Percentiles rank a stretch among this genome's conserved stretches.
These are phyloP conservation scores for Bathelium albidoporum DNA, from an alignment of 495 filamentous ascomycete species.

Conservation along the genomic window DNA sequence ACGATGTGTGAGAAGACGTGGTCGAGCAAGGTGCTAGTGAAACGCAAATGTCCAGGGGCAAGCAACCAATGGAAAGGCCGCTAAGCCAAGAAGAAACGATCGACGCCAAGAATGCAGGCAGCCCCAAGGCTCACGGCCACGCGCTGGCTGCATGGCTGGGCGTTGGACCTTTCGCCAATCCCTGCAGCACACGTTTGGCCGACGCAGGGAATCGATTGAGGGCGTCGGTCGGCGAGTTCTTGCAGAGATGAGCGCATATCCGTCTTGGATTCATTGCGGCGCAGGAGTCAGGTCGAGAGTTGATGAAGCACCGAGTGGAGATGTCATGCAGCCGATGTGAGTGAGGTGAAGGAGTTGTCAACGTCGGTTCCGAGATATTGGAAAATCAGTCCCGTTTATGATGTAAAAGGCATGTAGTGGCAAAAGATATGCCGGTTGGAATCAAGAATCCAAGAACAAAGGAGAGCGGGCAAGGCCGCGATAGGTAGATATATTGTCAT, in stretches of 20 bases:
- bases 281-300: not conserved
- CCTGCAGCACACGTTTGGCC: not conserved
- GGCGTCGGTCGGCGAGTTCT: not conserved
- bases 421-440: not conserved
- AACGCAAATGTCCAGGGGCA: not conserved
- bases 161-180: not conserved
- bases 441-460: not conserved
- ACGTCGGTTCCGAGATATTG: not conserved
- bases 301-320: not conserved
- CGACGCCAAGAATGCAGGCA: slow-evolving; percentile 2
- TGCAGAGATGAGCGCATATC: not conserved
- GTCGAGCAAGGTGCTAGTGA: not conserved
- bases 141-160: not conserved
- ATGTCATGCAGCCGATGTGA: not conserved
- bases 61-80: not conserved
- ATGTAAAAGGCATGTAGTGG: not conserved
- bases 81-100: not conserved
- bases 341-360: not conserved
- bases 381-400: not conserved
- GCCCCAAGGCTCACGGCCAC: not conserved
- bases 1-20: not conserved
- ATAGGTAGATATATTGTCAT: too few species aligned
- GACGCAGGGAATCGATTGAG: not conserved
- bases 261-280: not conserved
- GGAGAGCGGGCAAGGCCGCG: not conserved